phyloP scores from a whole-genome alignment of 352 stramenopile genomes.

The Poterioochromonas sp. region DNA sequence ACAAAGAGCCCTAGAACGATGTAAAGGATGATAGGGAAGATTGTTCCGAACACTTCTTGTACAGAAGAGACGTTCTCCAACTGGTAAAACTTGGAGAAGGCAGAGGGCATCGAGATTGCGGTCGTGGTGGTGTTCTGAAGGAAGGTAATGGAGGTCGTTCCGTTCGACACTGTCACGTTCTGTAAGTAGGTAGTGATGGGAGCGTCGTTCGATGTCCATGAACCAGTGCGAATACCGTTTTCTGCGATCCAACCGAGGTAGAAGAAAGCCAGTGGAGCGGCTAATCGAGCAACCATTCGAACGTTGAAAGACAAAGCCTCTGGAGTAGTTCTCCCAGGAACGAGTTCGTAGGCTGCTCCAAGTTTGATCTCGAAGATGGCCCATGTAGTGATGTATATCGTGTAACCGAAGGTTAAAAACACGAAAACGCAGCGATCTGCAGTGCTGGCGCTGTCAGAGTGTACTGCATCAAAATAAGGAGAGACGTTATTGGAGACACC shows the following conservation, averaged over 20 bases:
- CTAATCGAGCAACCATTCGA: neutral
- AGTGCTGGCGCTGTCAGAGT: neutral
- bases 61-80: neutral
- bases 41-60: neutral
- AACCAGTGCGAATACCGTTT: neutral
- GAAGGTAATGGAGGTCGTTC: neutral
- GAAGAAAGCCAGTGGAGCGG: conserved; percentile 25
- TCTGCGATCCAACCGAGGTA: conserved; percentile 26
- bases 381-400: conserved; percentile 1
- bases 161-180: too few relatives aligned
- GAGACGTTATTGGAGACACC: neutral
- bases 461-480: neutral
- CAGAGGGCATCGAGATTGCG: neutral
- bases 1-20: neutral
- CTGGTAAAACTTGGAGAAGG: conserved; percentile 21
- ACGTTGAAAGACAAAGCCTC: conserved; percentile 18
- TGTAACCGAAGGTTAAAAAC: conserved; percentile 9
- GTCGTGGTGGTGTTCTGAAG: neutral
- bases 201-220: neutral
- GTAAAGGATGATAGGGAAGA: conserved; percentile 25
- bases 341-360: neutral
- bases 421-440: neutral
- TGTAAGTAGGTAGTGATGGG: too few relatives aligned
- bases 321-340: neutral
- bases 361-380: conserved; percentile 18